A percentile compares a stretch with the other conserved stretches of the same genome.
phyloP scores from a whole-genome alignment of 371 early-diverging fungal species.

The Lichtheimia ornata region DNA sequence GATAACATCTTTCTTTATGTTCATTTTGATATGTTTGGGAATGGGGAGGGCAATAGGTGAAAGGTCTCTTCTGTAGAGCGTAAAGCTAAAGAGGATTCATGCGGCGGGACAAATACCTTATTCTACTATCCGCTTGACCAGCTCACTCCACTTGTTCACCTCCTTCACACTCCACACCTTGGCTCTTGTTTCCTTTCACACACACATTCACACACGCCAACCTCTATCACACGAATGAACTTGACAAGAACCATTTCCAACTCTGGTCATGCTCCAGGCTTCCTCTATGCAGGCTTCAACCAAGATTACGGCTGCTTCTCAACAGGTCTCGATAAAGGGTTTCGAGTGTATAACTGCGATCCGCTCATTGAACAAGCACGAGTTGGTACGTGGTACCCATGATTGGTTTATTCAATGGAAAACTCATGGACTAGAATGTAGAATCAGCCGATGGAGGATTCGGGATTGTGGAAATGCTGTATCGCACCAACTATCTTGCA shows the following conservation, averaged over 20 bases:
- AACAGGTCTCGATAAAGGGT: slow-evolving; percentile 88
- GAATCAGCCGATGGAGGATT: slow-evolving; percentile 88
- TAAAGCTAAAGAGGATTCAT: too few species aligned
- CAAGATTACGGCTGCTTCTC: slow-evolving; percentile 94
- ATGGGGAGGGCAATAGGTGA: too few species aligned
- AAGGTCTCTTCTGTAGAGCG: too few species aligned
- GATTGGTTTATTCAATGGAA: neutral
- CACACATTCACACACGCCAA: too few species aligned
- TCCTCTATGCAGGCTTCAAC: slow-evolving; percentile 70
- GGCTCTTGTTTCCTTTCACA: too few species aligned
- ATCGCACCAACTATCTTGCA: slow-evolving; percentile 90
- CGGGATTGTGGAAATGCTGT: slow-evolving; percentile 93
- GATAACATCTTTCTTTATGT: too few species aligned
- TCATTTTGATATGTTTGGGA: too few species aligned
- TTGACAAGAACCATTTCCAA: slow-evolving; percentile 55
- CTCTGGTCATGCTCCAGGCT: slow-evolving; percentile 54
- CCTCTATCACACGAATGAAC: slow-evolving; percentile 44
- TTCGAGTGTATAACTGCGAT: slow-evolving; percentile 93
- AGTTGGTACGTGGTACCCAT: slow-evolving; percentile 52
- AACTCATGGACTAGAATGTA: slow-evolving; percentile 18
- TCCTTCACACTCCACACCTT: too few species aligned
- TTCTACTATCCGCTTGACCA: too few species aligned
- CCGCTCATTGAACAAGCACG: slow-evolving; percentile 85
- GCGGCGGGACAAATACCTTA: too few species aligned
- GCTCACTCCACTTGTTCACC: too few species aligned